These are phyloP conservation scores for Mycena epipterygia DNA, from an alignment of 768 basidiomycete genomes.

Conservation along the genomic window DNA sequence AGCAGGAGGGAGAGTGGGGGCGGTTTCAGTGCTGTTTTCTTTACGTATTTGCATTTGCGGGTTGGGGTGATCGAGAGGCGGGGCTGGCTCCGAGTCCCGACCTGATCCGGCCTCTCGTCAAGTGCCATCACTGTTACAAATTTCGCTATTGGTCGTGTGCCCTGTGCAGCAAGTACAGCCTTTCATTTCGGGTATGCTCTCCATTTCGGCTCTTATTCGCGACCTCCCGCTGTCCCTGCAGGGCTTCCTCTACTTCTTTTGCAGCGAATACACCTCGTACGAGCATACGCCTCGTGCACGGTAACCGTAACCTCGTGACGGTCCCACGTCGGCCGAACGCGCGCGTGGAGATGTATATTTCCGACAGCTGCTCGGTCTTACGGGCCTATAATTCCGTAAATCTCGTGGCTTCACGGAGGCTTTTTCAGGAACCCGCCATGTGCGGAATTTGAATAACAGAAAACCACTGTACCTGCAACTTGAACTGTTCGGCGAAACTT, in stretches of 20 bases:
- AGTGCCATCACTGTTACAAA: neutral
- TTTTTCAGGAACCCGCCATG: neutral
- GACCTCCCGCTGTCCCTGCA: neutral
- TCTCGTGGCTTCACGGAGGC: neutral
- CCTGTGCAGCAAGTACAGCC: neutral
- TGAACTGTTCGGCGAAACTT: no score
- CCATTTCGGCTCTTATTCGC: neutral
- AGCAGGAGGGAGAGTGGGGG: neutral
- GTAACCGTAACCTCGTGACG: neutral
- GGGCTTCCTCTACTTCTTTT: neutral
- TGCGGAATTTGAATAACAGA: neutral
- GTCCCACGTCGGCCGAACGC: neutral
- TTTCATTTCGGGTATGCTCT: neutral
- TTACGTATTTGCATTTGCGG: neutral
- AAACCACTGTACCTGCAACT: no score
- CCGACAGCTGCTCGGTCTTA: neutral
- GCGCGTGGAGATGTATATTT: neutral
- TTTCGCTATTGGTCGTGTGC: conserved; percentile 10
- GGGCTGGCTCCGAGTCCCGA: no score
- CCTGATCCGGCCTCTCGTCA: neutral
- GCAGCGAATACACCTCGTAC: neutral
- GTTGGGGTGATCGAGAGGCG: neutral
- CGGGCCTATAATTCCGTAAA: neutral
- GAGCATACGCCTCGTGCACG: neutral
- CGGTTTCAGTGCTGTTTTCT: neutral